Evolutionary conservation across 139 green algal genomes (phyloP), one percentile per base, ranked within the genome.

Genomic region (Chlamydomonas applanata): DNA sequence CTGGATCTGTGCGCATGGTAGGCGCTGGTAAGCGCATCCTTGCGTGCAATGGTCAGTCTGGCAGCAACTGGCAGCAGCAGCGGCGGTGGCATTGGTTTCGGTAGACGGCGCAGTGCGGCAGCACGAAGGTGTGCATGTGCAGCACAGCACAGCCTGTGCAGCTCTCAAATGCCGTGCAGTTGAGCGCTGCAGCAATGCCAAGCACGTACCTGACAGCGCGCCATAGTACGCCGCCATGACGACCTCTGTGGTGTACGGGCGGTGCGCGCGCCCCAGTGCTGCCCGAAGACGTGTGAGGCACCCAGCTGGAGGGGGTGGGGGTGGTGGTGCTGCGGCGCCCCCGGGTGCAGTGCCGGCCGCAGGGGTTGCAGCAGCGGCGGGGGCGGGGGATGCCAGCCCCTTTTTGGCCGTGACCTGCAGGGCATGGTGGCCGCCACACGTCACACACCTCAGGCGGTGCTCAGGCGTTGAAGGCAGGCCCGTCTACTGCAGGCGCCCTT

Each of bases 221-320:
- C 63, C 79, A 62, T 88, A 88, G 73, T 88, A 88, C 14, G 77
- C 59, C 64, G 79, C 77, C 34, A 88, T 79, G 2, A 30, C 44
- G 24, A 80, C 33, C 74, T 88, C 83, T 36, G 85, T 71, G 20
- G 61, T 53, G 79, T 88, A 88, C 27, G 83, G 83, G 44, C 62
- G 68, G 75, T 87, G 82, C 40, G 40, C 40, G 7, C 11, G 7
- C 7, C 7, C 40, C 40, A 49, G 7, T 11, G 11, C 40, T 19
- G 40, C 40, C 7, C 40, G 40, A 7, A 7, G 11, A 49, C 40
- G 40, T 49, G 40, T 11, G 40, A 49, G 40, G 40, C 40, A 49
- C 7, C 40, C 40, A 11, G 40, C 40, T 11, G 7, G 40, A 19
- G 40, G 40, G 7, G 40, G 40, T 49, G 40, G 40, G 7, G 40